Evolutionary conservation across 164 flowering plant species (phyloP), one percentile per base, ranked within the genome.

Genomic region (Santalum album): DNA sequence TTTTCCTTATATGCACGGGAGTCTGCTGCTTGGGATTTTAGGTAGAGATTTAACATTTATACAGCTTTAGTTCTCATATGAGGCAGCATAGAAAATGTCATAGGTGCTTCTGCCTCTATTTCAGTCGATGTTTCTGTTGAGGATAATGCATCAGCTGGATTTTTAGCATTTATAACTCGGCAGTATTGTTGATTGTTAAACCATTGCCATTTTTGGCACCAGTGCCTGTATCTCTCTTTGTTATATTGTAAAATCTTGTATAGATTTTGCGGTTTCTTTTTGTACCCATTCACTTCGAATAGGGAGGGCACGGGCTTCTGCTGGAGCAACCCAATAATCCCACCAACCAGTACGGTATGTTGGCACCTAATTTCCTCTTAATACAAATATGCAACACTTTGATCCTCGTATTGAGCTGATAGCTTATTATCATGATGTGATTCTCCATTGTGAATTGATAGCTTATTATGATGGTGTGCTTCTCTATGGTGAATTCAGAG

Each of bases 261-360:
- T 79, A 71, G 84, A 65, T 65, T 63, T 70, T 71, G 70, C 67
- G 39, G 62, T 56, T 69, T 59, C 55, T 68, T 62, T 74, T 72
- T 78, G 87, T 74, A 72, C 86, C 82, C 78, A 71, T 81, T 76
- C 77, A 72, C 78, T 75, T 83, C 77, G 56, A 78, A 68, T 85
- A 75, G 87, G 87, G 76, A 71, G 87, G 72, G 78, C 91, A 78
- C 80, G 83, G 74, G 84, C 88, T 68, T 74, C 81, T 76, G 96
- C 91, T 67, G 96, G 90, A 82, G 90, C 83, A 73, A 73, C 69
- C 65, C 88, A 75, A 47, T 78, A 78, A 64, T 68, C 65, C 76
- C 67, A 69, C 56, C 71, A 59, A 65, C 76, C 70, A 58, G 72
- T 70, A 75, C 83, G 98, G 98, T 90, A 83, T 87, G 98, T 82